Percentiles rank a stretch among this genome's conserved stretches.
phyloP scores from a whole-genome alignment of 805 yeast genomes.

The Cephaloascus fragrans region DNA sequence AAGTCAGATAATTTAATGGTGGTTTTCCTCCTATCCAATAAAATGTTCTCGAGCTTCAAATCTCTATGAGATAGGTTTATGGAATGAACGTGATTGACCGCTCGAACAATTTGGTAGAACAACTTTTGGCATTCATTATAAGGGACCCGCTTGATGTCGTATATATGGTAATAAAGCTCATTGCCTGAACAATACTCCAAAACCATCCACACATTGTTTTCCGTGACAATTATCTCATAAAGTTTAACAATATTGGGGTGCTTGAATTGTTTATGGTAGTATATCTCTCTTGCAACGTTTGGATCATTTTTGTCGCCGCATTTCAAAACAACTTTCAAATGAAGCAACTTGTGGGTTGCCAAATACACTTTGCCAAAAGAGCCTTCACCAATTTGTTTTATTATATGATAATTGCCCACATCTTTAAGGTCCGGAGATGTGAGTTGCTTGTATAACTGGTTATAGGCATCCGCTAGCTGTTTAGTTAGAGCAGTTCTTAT shows the following conservation, averaged over 20 bases:
- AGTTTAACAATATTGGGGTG: conserved; percentile 79
- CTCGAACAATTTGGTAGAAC: conserved; percentile 59
- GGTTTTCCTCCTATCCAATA: conserved; percentile 43
- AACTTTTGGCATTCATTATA: conserved; percentile 38
- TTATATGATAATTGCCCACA: conserved; percentile 73
- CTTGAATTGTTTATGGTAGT: conserved; percentile 73
- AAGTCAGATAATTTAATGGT: conserved; percentile 80
- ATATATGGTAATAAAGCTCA: conserved; percentile 61
- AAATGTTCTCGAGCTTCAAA: conserved; percentile 70
- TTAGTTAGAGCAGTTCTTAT: neutral
- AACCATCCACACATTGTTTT: conserved; percentile 74
- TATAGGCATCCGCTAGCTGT: conserved; percentile 53
- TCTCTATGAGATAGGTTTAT: conserved; percentile 79
- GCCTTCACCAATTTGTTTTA: conserved; percentile 80
- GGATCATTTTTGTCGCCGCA: conserved; percentile 73
- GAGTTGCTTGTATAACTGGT: conserved; percentile 37
- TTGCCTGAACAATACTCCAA: conserved; percentile 83
- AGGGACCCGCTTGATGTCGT: conserved; percentile 40
- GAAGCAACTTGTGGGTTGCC: conserved; percentile 69
- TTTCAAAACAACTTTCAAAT: conserved; percentile 70
- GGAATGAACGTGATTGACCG: conserved; percentile 66
- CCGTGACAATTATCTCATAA: conserved; percentile 80
- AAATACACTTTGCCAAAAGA: conserved; percentile 87
- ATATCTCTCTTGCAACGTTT: conserved; percentile 82
- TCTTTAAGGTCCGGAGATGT: conserved; percentile 42